Conservation (phyloP, 2,329 filamentous ascomycete genomes). For the Ceratocystis albifundus region DNA sequence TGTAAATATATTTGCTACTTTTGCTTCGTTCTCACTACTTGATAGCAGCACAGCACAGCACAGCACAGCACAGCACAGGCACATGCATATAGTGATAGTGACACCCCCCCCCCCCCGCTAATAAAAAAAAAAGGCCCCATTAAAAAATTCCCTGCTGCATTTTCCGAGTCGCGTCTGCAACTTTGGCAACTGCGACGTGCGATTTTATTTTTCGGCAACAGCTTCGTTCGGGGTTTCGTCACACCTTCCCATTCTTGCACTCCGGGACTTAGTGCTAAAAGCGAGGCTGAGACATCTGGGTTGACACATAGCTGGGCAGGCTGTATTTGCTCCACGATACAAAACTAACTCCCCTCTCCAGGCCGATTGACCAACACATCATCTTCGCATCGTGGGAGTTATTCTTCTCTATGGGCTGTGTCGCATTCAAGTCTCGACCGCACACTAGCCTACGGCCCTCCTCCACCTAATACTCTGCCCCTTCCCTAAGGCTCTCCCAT, state of each 20-base stretch:
- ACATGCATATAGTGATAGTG: neutral
- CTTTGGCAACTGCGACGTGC: neutral
- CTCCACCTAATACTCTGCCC: neutral
- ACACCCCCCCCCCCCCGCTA: neutral
- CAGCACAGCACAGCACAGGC: too few relatives aligned
- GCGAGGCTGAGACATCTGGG: neutral
- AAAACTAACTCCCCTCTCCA: too few relatives aligned
- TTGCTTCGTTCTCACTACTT: neutral
- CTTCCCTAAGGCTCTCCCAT: neutral
- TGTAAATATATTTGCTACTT: neutral
- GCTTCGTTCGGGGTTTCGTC: neutral
- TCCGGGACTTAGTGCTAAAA: neutral
- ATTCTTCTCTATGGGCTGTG: constrained; percentile 4
- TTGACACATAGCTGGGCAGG: neutral
- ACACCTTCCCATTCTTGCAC: neutral
- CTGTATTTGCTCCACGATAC: too few relatives aligned
- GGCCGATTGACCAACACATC: neutral
- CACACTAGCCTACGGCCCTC: neutral
- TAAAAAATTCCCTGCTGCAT: neutral
- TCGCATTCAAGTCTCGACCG: neutral
- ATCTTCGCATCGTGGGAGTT: neutral
- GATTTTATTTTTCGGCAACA: constrained; percentile 9
- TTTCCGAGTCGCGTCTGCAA: constrained; percentile 1
- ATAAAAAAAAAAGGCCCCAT: neutral
- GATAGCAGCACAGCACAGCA: too few relatives aligned